phyloP scores from a whole-genome alignment of 257 asterid genomes.

The Penstemon davidsonii region DNA sequence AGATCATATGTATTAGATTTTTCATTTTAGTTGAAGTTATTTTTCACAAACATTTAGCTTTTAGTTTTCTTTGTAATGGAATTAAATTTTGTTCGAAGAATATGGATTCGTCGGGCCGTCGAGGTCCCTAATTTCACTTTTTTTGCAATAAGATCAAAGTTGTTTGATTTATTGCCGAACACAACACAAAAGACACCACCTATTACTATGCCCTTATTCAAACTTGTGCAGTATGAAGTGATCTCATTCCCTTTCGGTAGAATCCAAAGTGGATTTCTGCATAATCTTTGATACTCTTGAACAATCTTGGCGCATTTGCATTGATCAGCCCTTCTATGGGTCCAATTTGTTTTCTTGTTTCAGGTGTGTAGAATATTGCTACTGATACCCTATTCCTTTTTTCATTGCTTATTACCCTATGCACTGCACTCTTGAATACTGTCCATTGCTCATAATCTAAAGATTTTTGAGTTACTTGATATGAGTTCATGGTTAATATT shows the following conservation, averaged over 20 bases:
- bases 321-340: slow-evolving; percentile 46
- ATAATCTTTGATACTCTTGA: slow-evolving; percentile 49
- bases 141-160: background rate
- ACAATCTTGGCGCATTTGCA: slow-evolving; percentile 35
- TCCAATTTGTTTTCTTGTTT: slow-evolving; percentile 52
- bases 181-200: background rate
- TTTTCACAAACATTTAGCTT: slow-evolving; percentile 19
- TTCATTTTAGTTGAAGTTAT: slow-evolving; percentile 8
- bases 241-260: slow-evolving; percentile 35
- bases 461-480: background rate
- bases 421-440: slow-evolving; percentile 51
- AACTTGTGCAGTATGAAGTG: slow-evolving; percentile 26
- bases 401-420: slow-evolving; percentile 46
- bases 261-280: slow-evolving; percentile 41
- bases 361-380: slow-evolving; percentile 46
- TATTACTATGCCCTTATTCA: background rate
- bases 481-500: background rate
- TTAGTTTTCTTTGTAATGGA: slow-evolving; percentile 21
- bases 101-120: slow-evolving; percentile 1
- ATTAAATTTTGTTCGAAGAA: slow-evolving; percentile 23
- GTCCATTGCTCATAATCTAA: slow-evolving; percentile 62
- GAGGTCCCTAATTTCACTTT: slow-evolving; percentile 15
- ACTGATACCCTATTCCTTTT: slow-evolving; percentile 43
- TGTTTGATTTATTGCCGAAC: background rate
- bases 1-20: slow-evolving; percentile 24